Evolutionary conservation across 1,284 basidiomycete genomes (phyloP), one percentile per base, ranked within the genome.

Genomic region (Puccinia polysora): DNA sequence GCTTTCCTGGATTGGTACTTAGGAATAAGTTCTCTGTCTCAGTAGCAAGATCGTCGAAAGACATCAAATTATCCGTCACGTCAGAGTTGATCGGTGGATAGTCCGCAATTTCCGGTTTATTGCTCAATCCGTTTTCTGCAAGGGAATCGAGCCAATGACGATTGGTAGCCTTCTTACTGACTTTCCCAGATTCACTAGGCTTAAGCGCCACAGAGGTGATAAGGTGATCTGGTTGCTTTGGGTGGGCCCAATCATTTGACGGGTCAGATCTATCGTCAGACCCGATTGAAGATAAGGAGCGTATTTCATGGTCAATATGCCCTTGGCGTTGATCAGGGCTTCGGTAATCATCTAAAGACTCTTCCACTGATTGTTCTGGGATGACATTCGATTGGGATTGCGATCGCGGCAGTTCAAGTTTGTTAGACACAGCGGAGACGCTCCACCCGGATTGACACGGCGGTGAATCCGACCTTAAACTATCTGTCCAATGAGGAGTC

Each of bases 61-160:
- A 59, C 38, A 69, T 69, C 47, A 69, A 52, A 56, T 69, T 56
- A 40, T 69, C 67, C 18, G 50, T 60, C 10, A 60, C 34, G 6
- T 32, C 67, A 18, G 43, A 25, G 10, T 34, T n/a, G n/a, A n/a
- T n/a, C n/a, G n/a, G n/a, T n/a, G n/a, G 25, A 12, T 32, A 18
- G 15, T 4, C 43, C 23, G 43, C 18, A 38, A 38, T 34, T 10
- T 20, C 28, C 10, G 8, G 8, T 47, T 62, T 62, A 20, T 28
- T 43, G 4, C 10, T 36, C 32, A 59, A 34, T 6, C 28, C 32
- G 12, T 49, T 18, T 3, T 49, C 32, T 32, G 34, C 18, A 55
- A 36, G 32, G 14, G 49, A 52, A 2, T 50, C 63, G 10, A 36
- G 38, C 49, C 63, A 53, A 23, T 52, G 23, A 12, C 63, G 63